Base-by-base conservation (phyloP, 176 grass and related monocot species). In the Pontederia crassipes region DNA sequence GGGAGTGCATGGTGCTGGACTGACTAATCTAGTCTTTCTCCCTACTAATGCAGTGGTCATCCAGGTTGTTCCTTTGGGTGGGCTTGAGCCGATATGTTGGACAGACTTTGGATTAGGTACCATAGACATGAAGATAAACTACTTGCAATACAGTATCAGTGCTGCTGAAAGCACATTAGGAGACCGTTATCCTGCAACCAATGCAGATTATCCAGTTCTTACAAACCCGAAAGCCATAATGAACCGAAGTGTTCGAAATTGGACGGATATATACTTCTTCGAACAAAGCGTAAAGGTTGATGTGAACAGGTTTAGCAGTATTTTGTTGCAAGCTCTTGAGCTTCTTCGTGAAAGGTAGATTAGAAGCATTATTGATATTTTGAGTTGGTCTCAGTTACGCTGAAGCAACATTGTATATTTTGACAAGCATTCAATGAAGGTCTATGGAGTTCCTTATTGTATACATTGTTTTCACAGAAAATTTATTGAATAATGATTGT, bases 31-130 rank as follows among this genome's bases (percentile, higher is more conserved):
- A 32, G 64, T 94, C 52, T 88, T 88, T 56, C 84, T 94, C 12
- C 79, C 81, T 3, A 47, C 73, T 1, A 81, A 84, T 4, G 85
- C 81, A 4, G 75, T 75, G 17, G 73, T 89, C 13, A 81, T 89
- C 40, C 85, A 86, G 67, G 66, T 95, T 70, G 89, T 95, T 59
- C 89, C 89, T 13, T 72, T 95, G 8, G 89, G 89, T 18, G 76
- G 73, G 53, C 65, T 95, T 59, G 89, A 86, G 73, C 20, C 28
- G 15, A 54, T 79, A 45, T 68, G 77, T 2, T 57, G 35, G 17
- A 57, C 77, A 35, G 80, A 87, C 52, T 95, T 89, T 20, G 81
- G 89, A 10, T 65, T 45, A 45, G 57, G 81, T 1, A 73, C 89
- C 4, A 52, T 52, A 45, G 85, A 86, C 79, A 78, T 78, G 79